phyloP scores from a whole-genome alignment of 768 basidiomycete genomes.

The Mycena polygramma region DNA sequence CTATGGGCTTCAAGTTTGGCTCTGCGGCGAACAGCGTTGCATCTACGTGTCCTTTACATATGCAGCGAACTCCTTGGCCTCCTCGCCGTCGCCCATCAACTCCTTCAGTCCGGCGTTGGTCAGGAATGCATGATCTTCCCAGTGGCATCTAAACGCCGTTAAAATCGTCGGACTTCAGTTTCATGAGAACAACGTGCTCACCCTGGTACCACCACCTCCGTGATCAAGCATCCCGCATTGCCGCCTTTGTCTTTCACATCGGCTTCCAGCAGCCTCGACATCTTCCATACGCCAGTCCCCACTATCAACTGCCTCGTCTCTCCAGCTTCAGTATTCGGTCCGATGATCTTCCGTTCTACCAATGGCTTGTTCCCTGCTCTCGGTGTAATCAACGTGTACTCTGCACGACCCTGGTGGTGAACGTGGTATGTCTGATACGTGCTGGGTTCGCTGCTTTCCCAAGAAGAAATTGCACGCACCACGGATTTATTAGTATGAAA shows the following conservation, averaged over 20 bases:
- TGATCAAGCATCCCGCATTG: constrained; percentile 63
- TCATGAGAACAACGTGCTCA: constrained; percentile 32
- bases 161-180: not conserved
- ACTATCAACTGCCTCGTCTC: constrained; percentile 65
- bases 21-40: not conserved
- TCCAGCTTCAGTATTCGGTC: constrained; percentile 54
- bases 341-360: constrained; percentile 58
- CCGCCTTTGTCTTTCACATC: constrained; percentile 47
- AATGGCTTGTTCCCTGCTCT: constrained; percentile 41
- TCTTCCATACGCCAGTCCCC: constrained; percentile 69
- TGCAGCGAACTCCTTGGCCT: not conserved
- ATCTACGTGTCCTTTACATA: constrained; percentile 7
- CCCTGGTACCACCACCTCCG: constrained; percentile 71
- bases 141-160: constrained; percentile 46
- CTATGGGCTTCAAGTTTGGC: not conserved
- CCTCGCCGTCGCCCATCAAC: constrained; percentile 48
- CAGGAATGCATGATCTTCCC: constrained; percentile 64
- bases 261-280: constrained; percentile 62
- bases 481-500: constrained; percentile 64
- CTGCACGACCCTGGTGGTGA: constrained; percentile 64
- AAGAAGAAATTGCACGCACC: constrained; percentile 43
- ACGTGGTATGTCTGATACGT: constrained; percentile 61
- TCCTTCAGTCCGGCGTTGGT: constrained; percentile 47
- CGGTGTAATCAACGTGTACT: constrained; percentile 60
- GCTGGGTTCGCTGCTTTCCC: not conserved